These are phyloP conservation scores for Gossypium gossypioides DNA, from an alignment of 441 rosid species.

Conservation along the genomic window DNA sequence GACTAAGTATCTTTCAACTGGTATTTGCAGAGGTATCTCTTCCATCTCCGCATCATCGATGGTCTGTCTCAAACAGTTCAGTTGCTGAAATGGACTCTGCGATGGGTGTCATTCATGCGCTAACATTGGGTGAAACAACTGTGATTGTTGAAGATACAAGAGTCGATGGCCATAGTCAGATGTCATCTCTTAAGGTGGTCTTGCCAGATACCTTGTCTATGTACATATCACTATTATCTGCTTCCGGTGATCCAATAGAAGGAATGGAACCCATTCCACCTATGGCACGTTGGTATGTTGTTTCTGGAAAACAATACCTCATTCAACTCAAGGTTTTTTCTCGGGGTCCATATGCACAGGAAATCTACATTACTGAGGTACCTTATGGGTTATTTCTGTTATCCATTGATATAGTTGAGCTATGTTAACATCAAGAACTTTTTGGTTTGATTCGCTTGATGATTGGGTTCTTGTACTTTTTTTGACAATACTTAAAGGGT, in stretches of 20 bases:
- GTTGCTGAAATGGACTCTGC: slow-evolving; percentile 64
- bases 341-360: slow-evolving; percentile 52
- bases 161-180: slow-evolving; percentile 75
- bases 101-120: slow-evolving; percentile 49
- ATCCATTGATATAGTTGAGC: neutral
- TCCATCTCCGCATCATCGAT: slow-evolving; percentile 70
- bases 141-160: slow-evolving; percentile 78
- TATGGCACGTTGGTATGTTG: slow-evolving; percentile 61
- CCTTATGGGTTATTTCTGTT: slow-evolving; percentile 13
- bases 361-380: slow-evolving; percentile 86
- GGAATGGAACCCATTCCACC: slow-evolving; percentile 53
- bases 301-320: slow-evolving; percentile 62
- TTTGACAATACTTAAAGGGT: neutral
- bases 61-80: slow-evolving; percentile 66
- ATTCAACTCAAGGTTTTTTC: slow-evolving; percentile 67
- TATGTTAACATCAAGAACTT: slow-evolving; percentile 5
- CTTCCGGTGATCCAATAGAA: slow-evolving; percentile 45
- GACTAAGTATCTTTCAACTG: slow-evolving; percentile 18
- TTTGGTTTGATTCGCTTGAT: slow-evolving; percentile 7
- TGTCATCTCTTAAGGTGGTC: slow-evolving; percentile 75
- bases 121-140: slow-evolving; percentile 64
- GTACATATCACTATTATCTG: slow-evolving; percentile 49
- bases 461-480: slow-evolving; percentile 7
- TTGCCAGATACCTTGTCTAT: slow-evolving; percentile 54
- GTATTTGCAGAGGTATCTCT: slow-evolving; percentile 61